These are phyloP conservation scores for Antrodiella citrinella DNA, from an alignment of 768 basidiomycete genomes.

Conservation along the genomic window DNA sequence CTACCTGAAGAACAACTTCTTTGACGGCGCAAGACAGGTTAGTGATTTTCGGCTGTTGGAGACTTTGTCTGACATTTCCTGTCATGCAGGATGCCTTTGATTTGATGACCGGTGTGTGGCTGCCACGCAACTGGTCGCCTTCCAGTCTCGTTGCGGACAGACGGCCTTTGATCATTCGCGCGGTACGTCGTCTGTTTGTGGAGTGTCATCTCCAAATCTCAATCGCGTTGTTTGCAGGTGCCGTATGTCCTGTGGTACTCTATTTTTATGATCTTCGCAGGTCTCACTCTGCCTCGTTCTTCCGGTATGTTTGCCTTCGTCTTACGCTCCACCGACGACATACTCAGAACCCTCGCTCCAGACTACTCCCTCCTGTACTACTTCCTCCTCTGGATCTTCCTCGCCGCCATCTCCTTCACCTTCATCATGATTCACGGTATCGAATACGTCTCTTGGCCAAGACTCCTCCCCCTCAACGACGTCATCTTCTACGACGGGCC, in stretches of 20 bases:
- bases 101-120: constrained; percentile 86
- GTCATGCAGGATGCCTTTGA: constrained; percentile 82
- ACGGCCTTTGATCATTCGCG: constrained; percentile 75
- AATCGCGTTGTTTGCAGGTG: constrained; percentile 40
- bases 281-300: constrained; percentile 76
- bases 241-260: constrained; percentile 78
- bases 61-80: neutral
- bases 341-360: constrained; percentile 28
- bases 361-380: constrained; percentile 84
- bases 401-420: constrained; percentile 50
- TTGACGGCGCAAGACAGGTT: constrained; percentile 89
- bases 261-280: constrained; percentile 81
- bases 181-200: constrained; percentile 42
- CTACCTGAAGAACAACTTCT: constrained; percentile 94
- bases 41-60: constrained; percentile 1
- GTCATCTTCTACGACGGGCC: constrained; percentile 85
- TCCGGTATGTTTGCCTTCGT: constrained; percentile 80
- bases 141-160: constrained; percentile 67
- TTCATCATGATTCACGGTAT: constrained; percentile 85
- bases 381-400: constrained; percentile 69
- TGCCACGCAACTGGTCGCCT: constrained; percentile 67
- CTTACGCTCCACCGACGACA: too few relatives aligned
- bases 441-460: constrained; percentile 93
- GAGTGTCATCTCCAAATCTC: neutral
- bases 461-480: constrained; percentile 70